Evolutionary conservation across 2,329 filamentous ascomycete genomes (phyloP).

Genomic region (Fusarium miscanthi): DNA sequence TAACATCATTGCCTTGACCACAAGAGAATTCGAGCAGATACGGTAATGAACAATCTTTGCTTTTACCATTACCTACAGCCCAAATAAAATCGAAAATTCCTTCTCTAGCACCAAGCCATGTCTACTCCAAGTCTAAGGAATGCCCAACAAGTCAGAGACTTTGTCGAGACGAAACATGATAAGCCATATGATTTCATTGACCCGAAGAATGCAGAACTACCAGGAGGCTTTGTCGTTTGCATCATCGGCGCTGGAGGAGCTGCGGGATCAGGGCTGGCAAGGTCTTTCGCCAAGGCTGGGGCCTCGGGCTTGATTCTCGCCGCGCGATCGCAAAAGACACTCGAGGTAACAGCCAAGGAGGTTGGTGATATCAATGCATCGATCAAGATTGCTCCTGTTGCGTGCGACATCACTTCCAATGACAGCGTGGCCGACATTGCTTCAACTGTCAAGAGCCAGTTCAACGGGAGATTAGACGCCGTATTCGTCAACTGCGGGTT

Average conservation of each 20-base stretch:
- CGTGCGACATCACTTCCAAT: not conserved
- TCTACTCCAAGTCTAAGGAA: not conserved
- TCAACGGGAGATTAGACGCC: not conserved
- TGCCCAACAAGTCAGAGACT: slow-evolving; percentile 2
- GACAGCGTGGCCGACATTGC: not conserved
- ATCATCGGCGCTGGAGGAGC: slow-evolving; percentile 17
- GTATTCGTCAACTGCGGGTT: slow-evolving; percentile 15
- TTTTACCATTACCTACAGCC: not conserved
- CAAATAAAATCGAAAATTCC: fast-evolving
- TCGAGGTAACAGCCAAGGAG: not conserved
- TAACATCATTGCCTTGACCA: not conserved
- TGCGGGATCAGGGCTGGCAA: not conserved
- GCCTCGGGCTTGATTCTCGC: slow-evolving; percentile 4
- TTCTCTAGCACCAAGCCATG: not conserved
- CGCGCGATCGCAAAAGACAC: not conserved
- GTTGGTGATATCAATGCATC: not conserved
- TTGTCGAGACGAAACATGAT: not conserved
- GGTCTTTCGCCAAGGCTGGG: slow-evolving; percentile 1
- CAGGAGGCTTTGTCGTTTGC: not conserved
- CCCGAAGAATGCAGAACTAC: not conserved
- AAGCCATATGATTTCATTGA: not conserved
- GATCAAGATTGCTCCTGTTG: fast-evolving
- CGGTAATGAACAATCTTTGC: not conserved
- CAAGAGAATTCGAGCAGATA: fast-evolving
- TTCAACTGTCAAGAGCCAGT: not conserved